Base-by-base conservation (phyloP, 768 basidiomycete species). In the Grammothele lineata region DNA sequence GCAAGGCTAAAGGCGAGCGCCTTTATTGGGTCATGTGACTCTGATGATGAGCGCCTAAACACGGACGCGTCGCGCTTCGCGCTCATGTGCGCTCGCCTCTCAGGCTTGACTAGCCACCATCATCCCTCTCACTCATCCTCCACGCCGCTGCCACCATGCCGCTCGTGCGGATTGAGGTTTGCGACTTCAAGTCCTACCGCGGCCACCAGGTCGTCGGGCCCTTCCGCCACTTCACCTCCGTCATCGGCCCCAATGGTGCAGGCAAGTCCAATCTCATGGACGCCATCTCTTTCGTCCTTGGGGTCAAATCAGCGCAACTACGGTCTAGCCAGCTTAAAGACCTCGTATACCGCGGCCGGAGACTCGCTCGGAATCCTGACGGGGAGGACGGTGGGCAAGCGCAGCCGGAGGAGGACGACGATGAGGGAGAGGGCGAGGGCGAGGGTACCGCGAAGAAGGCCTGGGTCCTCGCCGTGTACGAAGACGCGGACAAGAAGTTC, bases 221-320 rank as follows among this genome's bases (percentile, higher is more conserved):
- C 1, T 93, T 94, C 71, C 82, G 79, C 70, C 83, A 85, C 60
- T 99, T 99, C 68, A 94, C 95, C 0, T 95, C 92, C 10, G 77
- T 97, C 45, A 97, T 99, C 57, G 96, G 96, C 18, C 95, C 96
- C 27, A 98, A 99, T 85, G 95, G 96, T 47, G 92, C 95, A 1
- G 96, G 96, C 50, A 98, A 99, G 64, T 95, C 92, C 9, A 99
- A 99, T 65, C 81, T 98, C 46, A 98, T 98, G 96, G 96, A 99
- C 63, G 96, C 96, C 42, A 97, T 99, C 55, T 98, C 96, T 3
- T 98, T 99, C 63, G 96, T 98, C 8, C 83, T 99, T 5, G 96
- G 96, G 24, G 87, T 98, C 23, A 92, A 94, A 72, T 93, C 90
- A 51, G 87, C 85, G 2, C 92, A 96, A 54, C 75, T 99, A 26